Base-by-base conservation (phyloP, 2,329 filamentous ascomycete species). In the Ophiostoma sp. region DNA sequence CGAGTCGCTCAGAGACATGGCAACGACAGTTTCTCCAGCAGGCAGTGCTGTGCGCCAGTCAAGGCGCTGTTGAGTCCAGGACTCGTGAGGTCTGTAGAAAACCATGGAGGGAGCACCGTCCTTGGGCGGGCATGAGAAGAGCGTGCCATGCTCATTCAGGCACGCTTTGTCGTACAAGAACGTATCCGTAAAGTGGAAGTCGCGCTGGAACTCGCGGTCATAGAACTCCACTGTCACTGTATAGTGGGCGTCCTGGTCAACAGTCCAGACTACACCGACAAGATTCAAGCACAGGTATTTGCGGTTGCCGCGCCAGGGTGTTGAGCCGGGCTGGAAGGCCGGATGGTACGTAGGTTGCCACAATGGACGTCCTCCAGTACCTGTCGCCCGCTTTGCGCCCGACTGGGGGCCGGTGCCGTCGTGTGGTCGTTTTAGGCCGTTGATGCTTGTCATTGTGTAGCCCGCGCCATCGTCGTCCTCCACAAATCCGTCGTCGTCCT, bases 161-260 rank as follows among this genome's bases (percentile, higher is more conserved):
- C 94, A 98, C 27, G 95, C 94, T 78, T 97, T 97, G 79, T 99
- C 95, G 78, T 98, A 98, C 4, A 93, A 83, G 76, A 93, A 97
- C 0, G 93, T 94, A 76, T 99, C 95, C 12, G 93, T 98, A 77
- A 99, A 98, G 80, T 98, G 95, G 74, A 97, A 97, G 77, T 98
- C 93, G 64, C 94, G 86, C 76, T 97, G 90, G 69, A 90, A 88
- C 73, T 96, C 93, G 69, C 93, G 90, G 77, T 99, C 96, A 76
- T 98, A 97, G 77, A 99, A 99, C 75, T 98, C 95, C 1, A 98
- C 93, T 0, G 93, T 97, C 11, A 99, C 89, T 1, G 95, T 99
- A 76, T 98, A 87, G 74, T 94, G 90, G 0, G 90, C 91, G 75
- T 97, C 93, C 78, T 99, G 95, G 73, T 97, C 91, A 18, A 99